These are phyloP conservation scores for Mentha longifolia DNA, from an alignment of 257 asterid genomes.

Conservation along the genomic window DNA sequence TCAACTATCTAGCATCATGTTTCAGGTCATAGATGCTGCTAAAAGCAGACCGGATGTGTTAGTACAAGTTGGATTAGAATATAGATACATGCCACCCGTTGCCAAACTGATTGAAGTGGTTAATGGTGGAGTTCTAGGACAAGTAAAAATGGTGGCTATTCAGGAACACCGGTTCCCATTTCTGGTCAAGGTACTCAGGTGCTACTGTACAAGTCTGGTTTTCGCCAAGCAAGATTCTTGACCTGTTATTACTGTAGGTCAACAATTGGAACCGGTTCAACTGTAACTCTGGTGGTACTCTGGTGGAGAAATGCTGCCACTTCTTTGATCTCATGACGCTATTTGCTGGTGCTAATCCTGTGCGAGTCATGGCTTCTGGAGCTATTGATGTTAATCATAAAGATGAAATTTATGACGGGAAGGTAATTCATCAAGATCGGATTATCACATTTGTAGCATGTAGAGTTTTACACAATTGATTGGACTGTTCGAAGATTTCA, in stretches of 20 bases:
- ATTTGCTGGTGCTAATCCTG: slow-evolving; percentile 78
- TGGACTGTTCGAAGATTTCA: neutral
- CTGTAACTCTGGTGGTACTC: slow-evolving; percentile 89
- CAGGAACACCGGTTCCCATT: slow-evolving; percentile 97
- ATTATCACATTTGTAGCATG: slow-evolving; percentile 1
- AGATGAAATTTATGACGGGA: slow-evolving; percentile 82
- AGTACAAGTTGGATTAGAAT: slow-evolving; percentile 93
- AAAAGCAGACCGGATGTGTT: slow-evolving; percentile 68
- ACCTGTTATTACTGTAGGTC: slow-evolving; percentile 54
- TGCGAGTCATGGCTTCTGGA: slow-evolving; percentile 93
- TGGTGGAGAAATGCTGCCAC: slow-evolving; percentile 98
- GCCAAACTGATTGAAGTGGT: slow-evolving; percentile 84
- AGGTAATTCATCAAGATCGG: slow-evolving; percentile 44
- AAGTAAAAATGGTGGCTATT: slow-evolving; percentile 84
- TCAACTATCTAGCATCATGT: slow-evolving; percentile 1
- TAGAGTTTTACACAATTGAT: neutral
- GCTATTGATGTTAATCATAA: slow-evolving; percentile 92
- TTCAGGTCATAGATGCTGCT: slow-evolving; percentile 81
- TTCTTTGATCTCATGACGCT: slow-evolving; percentile 96
- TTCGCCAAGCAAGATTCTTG: slow-evolving; percentile 25
- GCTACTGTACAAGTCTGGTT: slow-evolving; percentile 21
- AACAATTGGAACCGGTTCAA: slow-evolving; percentile 96
- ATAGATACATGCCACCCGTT: slow-evolving; percentile 96
- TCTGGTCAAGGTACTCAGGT: slow-evolving; percentile 76
- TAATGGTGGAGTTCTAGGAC: slow-evolving; percentile 69